Evolutionary conservation across 139 green algal genomes (phyloP), one percentile per base, ranked within the genome.

Genomic region (Yamagishiella unicocca): DNA sequence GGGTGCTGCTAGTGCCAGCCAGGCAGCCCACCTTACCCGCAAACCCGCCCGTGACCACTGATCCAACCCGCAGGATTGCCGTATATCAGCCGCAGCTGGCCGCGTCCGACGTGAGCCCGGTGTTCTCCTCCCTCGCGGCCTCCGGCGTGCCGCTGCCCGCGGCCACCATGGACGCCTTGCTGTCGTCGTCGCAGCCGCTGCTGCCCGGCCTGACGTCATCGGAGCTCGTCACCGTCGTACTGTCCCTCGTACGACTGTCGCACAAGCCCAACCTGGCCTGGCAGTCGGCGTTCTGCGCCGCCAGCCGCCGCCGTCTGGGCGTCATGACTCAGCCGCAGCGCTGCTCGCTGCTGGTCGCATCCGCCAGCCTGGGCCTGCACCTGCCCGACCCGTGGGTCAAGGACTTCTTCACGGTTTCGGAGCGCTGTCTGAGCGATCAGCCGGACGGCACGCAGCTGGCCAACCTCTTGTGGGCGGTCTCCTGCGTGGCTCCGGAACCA

Each of bases 391-490:
- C 64, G 9, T 86, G 80, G 80, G 61, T 86, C 55, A 29, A 2
- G n/a, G 80, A 86, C 43, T 86, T 77, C 72, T 82, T 74, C 37
- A 54, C 83, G 21, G 35, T 55, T 27, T 80, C 66, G 33, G 29
- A 42, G 54, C 45, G 62, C 40, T 29, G 58, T 43, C 29, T 33
- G 40, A 43, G 45, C 33, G 35, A 67, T 46, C 46, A 82, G 83
- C 83, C 64, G 33, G 53, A 82, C 40, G 83, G 50, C 12, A 10
- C 8, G 37, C 50, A 81, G 67, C 68, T 80, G 70, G 67, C 82
- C 14, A 71, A 80, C 67, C 35, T 87, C 45, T 35, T 86, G 80
- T 86, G 80, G 80, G 80, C 80, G 27, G 80, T 78, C 21, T 68
- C 43, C 2, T 86, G 80, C 43, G 61, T 77, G 22, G 80, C 64